Conservation (phyloP, 257 asterid species). For the Solanum neorickii region DNA sequence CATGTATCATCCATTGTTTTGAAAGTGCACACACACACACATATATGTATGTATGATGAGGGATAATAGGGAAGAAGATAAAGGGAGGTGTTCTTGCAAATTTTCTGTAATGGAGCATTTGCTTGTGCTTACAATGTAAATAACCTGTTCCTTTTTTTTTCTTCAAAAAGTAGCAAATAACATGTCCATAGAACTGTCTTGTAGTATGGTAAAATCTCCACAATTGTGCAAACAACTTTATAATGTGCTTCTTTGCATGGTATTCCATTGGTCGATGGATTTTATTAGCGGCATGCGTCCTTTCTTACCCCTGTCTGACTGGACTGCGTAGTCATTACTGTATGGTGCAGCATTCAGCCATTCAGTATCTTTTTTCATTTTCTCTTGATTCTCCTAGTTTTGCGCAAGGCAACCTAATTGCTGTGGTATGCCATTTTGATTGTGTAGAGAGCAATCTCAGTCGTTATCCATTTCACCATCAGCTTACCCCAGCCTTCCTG, state of each 20-base stretch:
- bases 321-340: not conserved
- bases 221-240: not conserved
- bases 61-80: not conserved
- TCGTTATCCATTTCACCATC: not conserved
- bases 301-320: not conserved
- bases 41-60: not conserved
- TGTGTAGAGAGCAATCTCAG: not conserved
- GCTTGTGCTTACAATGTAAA: not conserved
- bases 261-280: not conserved
- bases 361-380: not conserved
- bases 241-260: not conserved
- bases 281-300: not conserved
- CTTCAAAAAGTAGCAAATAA: not conserved
- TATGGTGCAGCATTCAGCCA: not conserved
- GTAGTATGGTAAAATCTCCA: not conserved
- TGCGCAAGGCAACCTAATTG: not conserved
- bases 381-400: not conserved
- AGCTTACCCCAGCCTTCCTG: not conserved
- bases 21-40: not conserved
- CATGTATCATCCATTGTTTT: too few species aligned
- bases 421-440: not conserved
- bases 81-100: not conserved
- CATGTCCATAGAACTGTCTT: not conserved
- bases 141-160: not conserved
- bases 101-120: not conserved